These are phyloP conservation scores for Tulasnella sp. DNA, from an alignment of 768 basidiomycete genomes.

Conservation along the genomic window DNA sequence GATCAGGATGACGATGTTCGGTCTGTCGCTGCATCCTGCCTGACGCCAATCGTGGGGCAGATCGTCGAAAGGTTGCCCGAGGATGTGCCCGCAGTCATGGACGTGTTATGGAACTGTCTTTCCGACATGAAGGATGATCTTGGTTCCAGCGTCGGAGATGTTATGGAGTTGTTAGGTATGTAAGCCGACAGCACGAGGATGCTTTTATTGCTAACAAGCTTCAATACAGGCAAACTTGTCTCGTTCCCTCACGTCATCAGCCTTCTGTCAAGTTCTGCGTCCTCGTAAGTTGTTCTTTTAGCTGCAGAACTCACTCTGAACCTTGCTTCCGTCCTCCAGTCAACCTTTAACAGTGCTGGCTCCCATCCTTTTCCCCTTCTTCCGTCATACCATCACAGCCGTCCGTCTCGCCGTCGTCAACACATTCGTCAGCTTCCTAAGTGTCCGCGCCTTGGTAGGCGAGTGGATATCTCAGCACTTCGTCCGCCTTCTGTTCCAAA, in stretches of 20 bases:
- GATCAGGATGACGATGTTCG: conserved; percentile 97
- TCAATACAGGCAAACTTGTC: conserved; percentile 69
- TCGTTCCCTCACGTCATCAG: conserved; percentile 75
- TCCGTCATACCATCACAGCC: conserved; percentile 92
- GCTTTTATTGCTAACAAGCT: not conserved
- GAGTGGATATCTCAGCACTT: conserved; percentile 82
- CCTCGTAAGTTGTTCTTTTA: conserved; percentile 61
- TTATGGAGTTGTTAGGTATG: conserved; percentile 96
- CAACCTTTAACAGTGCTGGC: conserved; percentile 80
- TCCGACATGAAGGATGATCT: conserved; percentile 94
- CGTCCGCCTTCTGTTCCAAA: conserved; percentile 87
- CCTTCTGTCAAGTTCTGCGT: conserved; percentile 66
- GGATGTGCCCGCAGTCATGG: conserved; percentile 70
- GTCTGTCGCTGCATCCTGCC: conserved; percentile 88
- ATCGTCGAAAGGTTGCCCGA: conserved; percentile 76
- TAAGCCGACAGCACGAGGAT: not conserved
- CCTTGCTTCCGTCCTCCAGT: conserved; percentile 47
- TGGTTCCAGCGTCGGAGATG: conserved; percentile 92
- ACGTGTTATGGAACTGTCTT: conserved; percentile 89
- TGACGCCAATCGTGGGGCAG: conserved; percentile 82
- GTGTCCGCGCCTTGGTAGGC: conserved; percentile 67
- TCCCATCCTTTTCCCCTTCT: conserved; percentile 90
- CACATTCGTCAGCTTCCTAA: conserved; percentile 85
- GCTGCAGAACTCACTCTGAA: not conserved
- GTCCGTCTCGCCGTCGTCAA: conserved; percentile 93